These are phyloP conservation scores for Stephanocyclus meneghinianus DNA, from an alignment of 352 stramenopile genomes.

Conservation along the genomic window DNA sequence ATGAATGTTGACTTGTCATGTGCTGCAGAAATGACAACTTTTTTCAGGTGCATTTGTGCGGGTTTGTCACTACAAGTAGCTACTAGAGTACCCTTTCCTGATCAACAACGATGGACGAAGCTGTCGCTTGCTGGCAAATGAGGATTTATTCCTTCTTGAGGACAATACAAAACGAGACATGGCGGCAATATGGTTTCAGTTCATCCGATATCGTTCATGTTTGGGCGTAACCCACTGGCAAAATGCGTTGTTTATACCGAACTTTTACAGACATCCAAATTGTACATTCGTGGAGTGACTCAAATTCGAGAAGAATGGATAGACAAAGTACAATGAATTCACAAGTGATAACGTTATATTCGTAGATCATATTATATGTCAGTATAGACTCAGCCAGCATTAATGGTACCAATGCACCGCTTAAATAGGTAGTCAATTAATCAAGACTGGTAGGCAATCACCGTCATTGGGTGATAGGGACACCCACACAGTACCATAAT, in stretches of 20 bases:
- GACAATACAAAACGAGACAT: conserved; percentile 73
- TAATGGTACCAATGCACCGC: no score
- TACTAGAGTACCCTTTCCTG: conserved; percentile 49
- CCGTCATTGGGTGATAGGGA: no score
- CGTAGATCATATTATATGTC: no score
- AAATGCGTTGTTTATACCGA: conserved; percentile 81
- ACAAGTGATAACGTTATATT: no score
- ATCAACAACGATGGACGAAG: conserved; percentile 33
- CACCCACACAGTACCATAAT: no score
- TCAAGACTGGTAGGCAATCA: no score
- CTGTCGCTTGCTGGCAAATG: conserved; percentile 22
- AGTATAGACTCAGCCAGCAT: no score
- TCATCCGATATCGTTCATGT: conserved; percentile 71
- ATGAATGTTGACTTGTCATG: conserved; percentile 69
- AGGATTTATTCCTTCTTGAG: conserved; percentile 48
- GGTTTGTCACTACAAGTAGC: conserved; percentile 78
- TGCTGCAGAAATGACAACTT: conserved; percentile 56
- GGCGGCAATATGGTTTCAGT: conserved; percentile 66
- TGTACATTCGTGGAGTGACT: conserved; percentile 77
- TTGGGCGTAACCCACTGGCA: conserved; percentile 70
- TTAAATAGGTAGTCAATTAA: no score
- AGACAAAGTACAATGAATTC: conserved; percentile 23
- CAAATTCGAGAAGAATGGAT: conserved; percentile 80
- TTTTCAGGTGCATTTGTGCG: conserved; percentile 72
- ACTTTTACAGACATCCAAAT: conserved; percentile 75